Base-by-base conservation (phyloP, 1,284 basidiomycete species). In the Paramarasmius palmivorus region DNA sequence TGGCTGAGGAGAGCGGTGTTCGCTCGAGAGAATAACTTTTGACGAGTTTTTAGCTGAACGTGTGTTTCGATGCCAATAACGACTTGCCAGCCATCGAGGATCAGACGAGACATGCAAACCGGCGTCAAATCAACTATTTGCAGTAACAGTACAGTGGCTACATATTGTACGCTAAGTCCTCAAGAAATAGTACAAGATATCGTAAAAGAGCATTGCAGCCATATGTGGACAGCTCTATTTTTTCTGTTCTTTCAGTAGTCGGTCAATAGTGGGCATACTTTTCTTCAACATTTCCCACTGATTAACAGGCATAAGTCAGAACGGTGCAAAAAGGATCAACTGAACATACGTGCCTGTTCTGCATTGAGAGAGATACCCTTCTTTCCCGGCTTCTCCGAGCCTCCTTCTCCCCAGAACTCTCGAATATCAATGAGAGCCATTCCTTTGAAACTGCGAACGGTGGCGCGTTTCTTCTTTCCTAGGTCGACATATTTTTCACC, bases 51-150 rank as follows among this genome's bases (percentile, higher is more conserved):
- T 63, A 99, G 84, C 70, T 99, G 96, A 0, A 94, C 92, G 66
- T 99, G 97, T 9, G 95, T 92, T 67, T 99, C 96, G 45, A 99
- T 88, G 22, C 97, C 97, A 42, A 99, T 87, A 50, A 97, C 79
- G 19, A 95, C 84, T 61, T 90, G 80, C 91, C 91, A 95, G 7
- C 84, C 90, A 15, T 59, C 57, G 19, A 55, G 42, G 38, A 61
- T 53, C 48, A 58, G 53, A 41, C 59, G 59, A 34, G 59, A 55
- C 59, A 61, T 61, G 29, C 29, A 32, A 32, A 32, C 6, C 12
- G 29, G 12, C 12, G 29, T 32, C 29, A 32, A 32, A 12, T 12
- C 6, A 32, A 32, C 6, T 32, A 32, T 32, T 32, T 32, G 12
- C 29, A 32, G 29, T 32, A 32, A 6, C 12, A 12, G 29, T 32